Conservation (phyloP, 495 filamentous ascomycete species). For the Hyaloscypha finlandica region DNA sequence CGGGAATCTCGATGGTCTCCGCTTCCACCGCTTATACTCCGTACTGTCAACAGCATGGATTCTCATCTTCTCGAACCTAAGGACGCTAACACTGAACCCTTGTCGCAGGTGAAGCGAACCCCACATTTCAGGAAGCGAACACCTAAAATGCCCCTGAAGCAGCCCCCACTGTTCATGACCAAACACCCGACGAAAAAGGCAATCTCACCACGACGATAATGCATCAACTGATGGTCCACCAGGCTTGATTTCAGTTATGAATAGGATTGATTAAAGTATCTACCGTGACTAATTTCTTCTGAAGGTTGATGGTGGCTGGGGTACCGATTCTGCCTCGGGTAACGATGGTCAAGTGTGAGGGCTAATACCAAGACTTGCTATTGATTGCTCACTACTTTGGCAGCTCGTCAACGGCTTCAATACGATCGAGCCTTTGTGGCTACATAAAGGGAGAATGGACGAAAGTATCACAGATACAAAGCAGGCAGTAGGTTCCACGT, state of each 20-base stretch:
- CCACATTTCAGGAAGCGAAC: no score
- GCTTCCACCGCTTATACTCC: no score
- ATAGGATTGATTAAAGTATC: neutral
- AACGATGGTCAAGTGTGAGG: neutral
- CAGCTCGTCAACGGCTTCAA: slow-evolving; percentile 2
- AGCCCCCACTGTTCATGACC: neutral
- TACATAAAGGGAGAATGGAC: slow-evolving; percentile 2
- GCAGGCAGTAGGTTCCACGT: neutral
- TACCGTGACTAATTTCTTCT: neutral
- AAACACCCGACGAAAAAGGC: neutral
- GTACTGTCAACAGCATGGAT: no score
- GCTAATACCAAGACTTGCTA: no score
- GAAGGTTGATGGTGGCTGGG: neutral
- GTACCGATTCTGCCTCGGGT: neutral
- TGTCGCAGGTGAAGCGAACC: no score
- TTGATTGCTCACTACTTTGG: neutral
- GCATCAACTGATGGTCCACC: neutral
- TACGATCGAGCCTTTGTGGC: slow-evolving; percentile 1
- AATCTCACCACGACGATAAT: neutral
- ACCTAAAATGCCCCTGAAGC: neutral
- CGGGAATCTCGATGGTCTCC: no score
- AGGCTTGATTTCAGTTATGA: neutral
- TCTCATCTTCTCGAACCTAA: no score
- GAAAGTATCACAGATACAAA: slow-evolving; percentile 4
- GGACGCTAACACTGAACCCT: no score